Conservation (phyloP, 257 asterid species). For the Gentiana dahurica region DNA sequence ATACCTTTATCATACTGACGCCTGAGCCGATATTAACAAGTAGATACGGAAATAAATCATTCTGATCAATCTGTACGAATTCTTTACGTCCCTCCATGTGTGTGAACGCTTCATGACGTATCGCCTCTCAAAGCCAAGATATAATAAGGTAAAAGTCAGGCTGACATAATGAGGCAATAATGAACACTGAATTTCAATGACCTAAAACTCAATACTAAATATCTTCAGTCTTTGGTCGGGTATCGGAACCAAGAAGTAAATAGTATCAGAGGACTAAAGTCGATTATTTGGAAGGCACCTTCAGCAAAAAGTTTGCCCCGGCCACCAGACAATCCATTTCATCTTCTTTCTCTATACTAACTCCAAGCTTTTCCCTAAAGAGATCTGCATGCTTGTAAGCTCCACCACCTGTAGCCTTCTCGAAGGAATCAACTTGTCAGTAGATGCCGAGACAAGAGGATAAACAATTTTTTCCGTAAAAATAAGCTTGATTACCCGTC, state of each 20-base stretch:
- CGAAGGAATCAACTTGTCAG: conserved; percentile 15
- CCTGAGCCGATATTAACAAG: conserved; percentile 98
- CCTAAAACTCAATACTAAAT: not conserved
- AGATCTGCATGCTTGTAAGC: conserved; percentile 89
- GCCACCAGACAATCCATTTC: conserved; percentile 95
- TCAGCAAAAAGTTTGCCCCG: conserved; percentile 94
- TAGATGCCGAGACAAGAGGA: not conserved
- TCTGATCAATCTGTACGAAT: conserved; percentile 93
- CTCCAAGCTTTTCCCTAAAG: conserved; percentile 91
- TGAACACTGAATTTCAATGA: not conserved
- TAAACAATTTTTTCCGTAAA: too few species aligned
- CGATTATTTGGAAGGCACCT: conserved; percentile 37
- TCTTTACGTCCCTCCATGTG: conserved; percentile 91
- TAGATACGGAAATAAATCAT: conserved; percentile 88
- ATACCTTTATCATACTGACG: conserved; percentile 98
- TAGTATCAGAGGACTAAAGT: not conserved
- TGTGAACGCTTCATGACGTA: conserved; percentile 97
- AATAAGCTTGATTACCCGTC: too few species aligned
- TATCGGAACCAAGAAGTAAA: not conserved
- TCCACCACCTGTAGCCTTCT: conserved; percentile 99
- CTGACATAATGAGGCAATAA: not conserved
- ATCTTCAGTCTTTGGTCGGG: too few species aligned
- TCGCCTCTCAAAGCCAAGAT: conserved; percentile 45
- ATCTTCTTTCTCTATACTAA: conserved; percentile 96
- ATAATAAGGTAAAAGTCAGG: not conserved